phyloP scores from a whole-genome alignment of 306 rosid genomes.

The Cicer yamashitae region DNA sequence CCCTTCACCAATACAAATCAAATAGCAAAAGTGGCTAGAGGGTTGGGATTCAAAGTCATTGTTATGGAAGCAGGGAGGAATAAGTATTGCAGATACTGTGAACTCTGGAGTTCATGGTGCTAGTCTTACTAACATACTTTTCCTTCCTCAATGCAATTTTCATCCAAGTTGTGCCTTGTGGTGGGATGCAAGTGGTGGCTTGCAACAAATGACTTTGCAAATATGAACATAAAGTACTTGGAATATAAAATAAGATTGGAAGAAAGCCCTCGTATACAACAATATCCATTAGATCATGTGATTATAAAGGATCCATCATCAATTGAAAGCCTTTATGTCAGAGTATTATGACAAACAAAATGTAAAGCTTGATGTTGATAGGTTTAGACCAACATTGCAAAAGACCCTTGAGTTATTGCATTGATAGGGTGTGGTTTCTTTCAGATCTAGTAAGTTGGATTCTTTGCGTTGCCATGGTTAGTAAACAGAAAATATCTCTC shows the following conservation, averaged over 20 bases:
- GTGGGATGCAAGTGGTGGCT: constrained; percentile 65
- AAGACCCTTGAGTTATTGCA: constrained; percentile 81
- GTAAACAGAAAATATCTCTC: constrained; percentile 33
- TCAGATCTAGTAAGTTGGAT: constrained; percentile 16
- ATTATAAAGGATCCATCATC: constrained; percentile 59
- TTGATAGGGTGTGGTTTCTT: constrained; percentile 40
- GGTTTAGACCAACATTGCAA: constrained; percentile 70
- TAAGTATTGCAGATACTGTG: constrained; percentile 60
- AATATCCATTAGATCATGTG: constrained; percentile 26
- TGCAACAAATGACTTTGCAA: constrained; percentile 54
- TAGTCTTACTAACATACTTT: constrained; percentile 46
- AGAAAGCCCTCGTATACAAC: constrained; percentile 71
- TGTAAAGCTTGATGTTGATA: constrained; percentile 17
- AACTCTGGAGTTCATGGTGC: constrained; percentile 96
- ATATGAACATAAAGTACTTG: constrained; percentile 72
- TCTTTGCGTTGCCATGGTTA: constrained; percentile 17
- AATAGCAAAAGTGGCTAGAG: constrained; percentile 61
- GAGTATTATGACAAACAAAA: constrained; percentile 73
- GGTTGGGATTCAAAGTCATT: constrained; percentile 40
- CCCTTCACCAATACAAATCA: constrained; percentile 66
- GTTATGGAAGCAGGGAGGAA: constrained; percentile 53
- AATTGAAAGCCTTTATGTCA: constrained; percentile 56
- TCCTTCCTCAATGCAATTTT: constrained; percentile 80
- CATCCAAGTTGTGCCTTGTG: constrained; percentile 82
- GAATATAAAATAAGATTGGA: constrained; percentile 64